Conservation (phyloP, 2,329 filamentous ascomycete species). For the Eutypa lata region DNA sequence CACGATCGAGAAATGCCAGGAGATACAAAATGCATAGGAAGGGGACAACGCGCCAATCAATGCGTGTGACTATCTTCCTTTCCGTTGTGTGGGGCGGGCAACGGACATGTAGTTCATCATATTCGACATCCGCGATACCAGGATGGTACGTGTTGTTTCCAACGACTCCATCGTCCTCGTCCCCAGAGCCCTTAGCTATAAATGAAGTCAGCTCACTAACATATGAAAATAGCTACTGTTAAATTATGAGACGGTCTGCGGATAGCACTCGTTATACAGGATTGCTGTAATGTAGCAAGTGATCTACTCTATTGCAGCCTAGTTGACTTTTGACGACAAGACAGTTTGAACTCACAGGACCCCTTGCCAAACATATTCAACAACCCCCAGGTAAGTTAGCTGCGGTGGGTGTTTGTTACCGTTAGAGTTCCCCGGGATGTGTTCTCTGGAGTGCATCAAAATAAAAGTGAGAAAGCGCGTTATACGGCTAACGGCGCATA, state of each 20-base stretch:
- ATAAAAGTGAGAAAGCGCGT: too few species aligned
- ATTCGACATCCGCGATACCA: conserved; percentile 21
- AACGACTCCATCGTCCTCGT: conserved; percentile 20
- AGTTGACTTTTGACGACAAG: not conserved
- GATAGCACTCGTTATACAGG: too few species aligned
- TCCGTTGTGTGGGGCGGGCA: conserved; percentile 59
- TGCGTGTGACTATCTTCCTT: conserved; percentile 62
- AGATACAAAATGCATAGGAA: conserved; percentile 63
- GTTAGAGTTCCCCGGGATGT: not conserved
- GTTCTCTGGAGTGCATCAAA: too few species aligned
- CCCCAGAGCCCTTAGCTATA: conserved; percentile 15
- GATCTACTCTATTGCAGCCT: not conserved
- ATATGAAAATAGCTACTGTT: not conserved
- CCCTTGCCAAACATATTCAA: conserved; percentile 2
- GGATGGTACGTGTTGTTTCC: conserved; percentile 27
- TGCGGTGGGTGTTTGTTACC: too few species aligned
- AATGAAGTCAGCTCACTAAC: not conserved
- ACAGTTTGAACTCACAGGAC: conserved; percentile 1
- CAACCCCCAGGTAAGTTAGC: not conserved
- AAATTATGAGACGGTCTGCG: too few species aligned
- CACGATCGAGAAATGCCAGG: conserved; percentile 48
- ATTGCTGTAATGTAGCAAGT: too few species aligned
- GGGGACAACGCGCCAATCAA: conserved; percentile 70
- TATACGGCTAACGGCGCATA: too few species aligned
- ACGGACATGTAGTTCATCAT: conserved; percentile 29